phyloP scores from a whole-genome alignment of 768 basidiomycete species.

The Hysterangium stoloniferum region DNA sequence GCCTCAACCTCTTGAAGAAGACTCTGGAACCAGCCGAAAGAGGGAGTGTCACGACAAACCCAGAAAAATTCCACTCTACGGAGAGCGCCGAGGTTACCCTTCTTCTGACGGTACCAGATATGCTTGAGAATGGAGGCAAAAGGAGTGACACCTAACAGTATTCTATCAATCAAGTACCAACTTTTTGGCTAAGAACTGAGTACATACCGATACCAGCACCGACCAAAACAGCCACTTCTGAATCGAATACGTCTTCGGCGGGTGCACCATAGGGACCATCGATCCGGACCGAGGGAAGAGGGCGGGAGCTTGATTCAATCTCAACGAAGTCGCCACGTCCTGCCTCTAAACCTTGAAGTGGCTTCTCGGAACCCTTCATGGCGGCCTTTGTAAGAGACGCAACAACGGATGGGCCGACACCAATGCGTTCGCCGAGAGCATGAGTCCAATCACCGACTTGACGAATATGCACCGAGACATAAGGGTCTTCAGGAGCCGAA shows the following conservation, averaged over 20 bases:
- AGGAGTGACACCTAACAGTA: conserved; percentile 68
- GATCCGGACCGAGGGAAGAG: conserved; percentile 65
- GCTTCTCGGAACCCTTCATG: conserved; percentile 69
- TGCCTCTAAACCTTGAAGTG: conserved; percentile 28
- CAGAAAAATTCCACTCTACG: conserved; percentile 92
- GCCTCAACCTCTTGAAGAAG: conserved; percentile 83
- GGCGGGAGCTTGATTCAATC: conserved; percentile 47
- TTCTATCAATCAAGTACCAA: background rate
- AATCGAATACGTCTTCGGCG: conserved; percentile 81
- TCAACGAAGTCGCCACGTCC: conserved; percentile 77
- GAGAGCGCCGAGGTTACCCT: conserved; percentile 67
- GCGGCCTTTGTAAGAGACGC: conserved; percentile 72
- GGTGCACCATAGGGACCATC: conserved; percentile 94
- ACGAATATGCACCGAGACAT: conserved; percentile 86
- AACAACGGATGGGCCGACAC: conserved; percentile 70
- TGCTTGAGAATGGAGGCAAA: conserved; percentile 94
- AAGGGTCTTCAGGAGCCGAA: conserved; percentile 90
- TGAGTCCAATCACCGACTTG: conserved; percentile 89
- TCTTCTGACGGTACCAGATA: conserved; percentile 89
- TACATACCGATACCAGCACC: conserved; percentile 85
- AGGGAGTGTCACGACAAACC: conserved; percentile 90
- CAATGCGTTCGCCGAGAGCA: conserved; percentile 78
- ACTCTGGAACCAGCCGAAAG: conserved; percentile 96
- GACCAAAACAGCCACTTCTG: conserved; percentile 83
- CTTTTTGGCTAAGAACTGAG: background rate